Evolutionary conservation across 2,329 filamentous ascomycete genomes (phyloP), one percentile per base, ranked within the genome.

Genomic region (Aureobasidium sp.): DNA sequence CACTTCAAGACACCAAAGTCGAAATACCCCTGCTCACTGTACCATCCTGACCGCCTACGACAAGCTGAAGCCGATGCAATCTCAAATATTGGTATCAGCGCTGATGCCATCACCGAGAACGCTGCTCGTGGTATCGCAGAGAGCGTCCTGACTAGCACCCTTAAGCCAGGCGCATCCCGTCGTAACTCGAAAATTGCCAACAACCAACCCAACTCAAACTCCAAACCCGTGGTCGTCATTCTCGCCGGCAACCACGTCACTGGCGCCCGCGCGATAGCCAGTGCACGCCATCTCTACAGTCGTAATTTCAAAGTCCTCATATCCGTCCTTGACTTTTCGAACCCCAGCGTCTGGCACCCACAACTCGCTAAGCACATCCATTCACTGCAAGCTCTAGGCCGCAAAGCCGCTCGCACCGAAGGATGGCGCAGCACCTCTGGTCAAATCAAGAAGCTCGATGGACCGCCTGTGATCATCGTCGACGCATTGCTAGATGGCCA

Each of bases 191-290:
- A 84, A 66, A 90, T 85, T n/a, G n/a, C n/a, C 75, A 84, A 85
- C 54, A 87, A 82, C 54, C 85, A 76, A 56, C 82, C 42, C 33
- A 76, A 80, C 59, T 79, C 82, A 56, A 80, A 83, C 43, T 79
- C 83, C 20, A 80, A 84, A 38, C 85, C 87, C 0, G 86, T 88
- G 9, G 83, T 91, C 58, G 89, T 97, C 27, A 88, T 98, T 9
- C 85, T 98, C n/a, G 95, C 93, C 0, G 95, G 96, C n/a, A 98
- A 98, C 77, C 95, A 97, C 78, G 94, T 94, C 70, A 94, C 91
- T 1, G 95, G 95, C 47, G 91, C 93, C 43, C 88, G 95, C 66
- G 94, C 94, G 4, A 86, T 98, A 62, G 93, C 94, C 18, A 94
- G 94, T 5, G 94, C 91, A 33, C 89, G 96, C 6, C 95, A 98